phyloP scores from a whole-genome alignment of 768 basidiomycete species.

The Boletus reticulatus region DNA sequence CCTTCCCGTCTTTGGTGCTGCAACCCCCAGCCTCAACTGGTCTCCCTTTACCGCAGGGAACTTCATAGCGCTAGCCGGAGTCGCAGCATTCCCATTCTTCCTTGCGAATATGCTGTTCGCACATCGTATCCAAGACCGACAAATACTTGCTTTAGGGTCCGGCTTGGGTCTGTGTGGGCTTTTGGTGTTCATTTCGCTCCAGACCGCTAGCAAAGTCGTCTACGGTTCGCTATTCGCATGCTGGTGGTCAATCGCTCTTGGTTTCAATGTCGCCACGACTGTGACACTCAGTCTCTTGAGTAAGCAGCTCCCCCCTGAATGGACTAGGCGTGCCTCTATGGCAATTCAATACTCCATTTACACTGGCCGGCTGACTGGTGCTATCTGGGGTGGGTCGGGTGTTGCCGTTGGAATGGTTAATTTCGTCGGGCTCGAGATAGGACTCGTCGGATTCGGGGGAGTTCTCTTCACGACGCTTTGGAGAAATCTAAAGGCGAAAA shows the following conservation, averaged over 20 bases:
- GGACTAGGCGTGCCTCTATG: slow-evolving; percentile 56
- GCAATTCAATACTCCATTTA: slow-evolving; percentile 71
- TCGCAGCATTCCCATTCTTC: slow-evolving; percentile 64
- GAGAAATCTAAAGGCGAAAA: slow-evolving; percentile 64
- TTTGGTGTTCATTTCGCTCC: slow-evolving; percentile 47
- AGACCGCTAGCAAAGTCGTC: slow-evolving; percentile 38
- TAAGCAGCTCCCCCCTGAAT: slow-evolving; percentile 63
- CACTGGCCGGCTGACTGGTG: slow-evolving; percentile 60
- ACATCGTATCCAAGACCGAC: slow-evolving; percentile 57
- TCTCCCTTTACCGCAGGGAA: slow-evolving; percentile 65
- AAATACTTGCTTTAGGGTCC: slow-evolving; percentile 52
- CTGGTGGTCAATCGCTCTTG: slow-evolving; percentile 56
- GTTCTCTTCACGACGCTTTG: slow-evolving; percentile 55
- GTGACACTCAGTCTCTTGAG: slow-evolving; percentile 64
- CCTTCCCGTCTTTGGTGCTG: slow-evolving; percentile 58
- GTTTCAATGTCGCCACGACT: slow-evolving; percentile 72
- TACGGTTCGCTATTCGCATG: slow-evolving; percentile 47
- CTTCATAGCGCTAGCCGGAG: slow-evolving; percentile 67
- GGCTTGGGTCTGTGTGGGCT: slow-evolving; percentile 52
- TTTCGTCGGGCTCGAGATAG: slow-evolving; percentile 60
- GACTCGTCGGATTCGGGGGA: slow-evolving; percentile 55
- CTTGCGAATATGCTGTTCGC: slow-evolving; percentile 57
- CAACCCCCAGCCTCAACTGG: slow-evolving; percentile 44
- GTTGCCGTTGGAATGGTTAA: slow-evolving; percentile 52
- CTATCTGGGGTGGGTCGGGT: slow-evolving; percentile 67